These are phyloP conservation scores for Trifolium subterraneum DNA, from an alignment of 306 rosid genomes.

Conservation along the genomic window DNA sequence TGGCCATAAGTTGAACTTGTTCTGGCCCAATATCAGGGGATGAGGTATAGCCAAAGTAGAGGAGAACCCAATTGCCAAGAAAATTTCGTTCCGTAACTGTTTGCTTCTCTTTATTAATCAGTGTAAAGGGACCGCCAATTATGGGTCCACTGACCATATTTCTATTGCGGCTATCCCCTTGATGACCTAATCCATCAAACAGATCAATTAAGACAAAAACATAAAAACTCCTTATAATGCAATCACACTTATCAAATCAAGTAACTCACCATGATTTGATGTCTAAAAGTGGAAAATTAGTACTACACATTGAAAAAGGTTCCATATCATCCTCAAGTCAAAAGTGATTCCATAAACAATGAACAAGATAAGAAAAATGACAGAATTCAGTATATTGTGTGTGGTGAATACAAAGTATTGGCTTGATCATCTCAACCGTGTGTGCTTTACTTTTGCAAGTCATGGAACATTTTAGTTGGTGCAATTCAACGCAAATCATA, in stretches of 20 bases:
- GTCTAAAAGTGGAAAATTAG: slow-evolving; percentile 34
- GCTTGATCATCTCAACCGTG: slow-evolving; percentile 6
- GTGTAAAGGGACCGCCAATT: slow-evolving; percentile 89
- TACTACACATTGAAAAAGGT: slow-evolving; percentile 16
- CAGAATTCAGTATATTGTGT: slow-evolving; percentile 1
- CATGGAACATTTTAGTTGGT: slow-evolving; percentile 23
- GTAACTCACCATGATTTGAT: slow-evolving; percentile 31
- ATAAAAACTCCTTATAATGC: slow-evolving; percentile 1
- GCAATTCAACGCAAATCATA: slow-evolving; percentile 36
- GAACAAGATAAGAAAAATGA: not conserved
- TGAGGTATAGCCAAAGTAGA: slow-evolving; percentile 89
- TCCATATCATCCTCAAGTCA: slow-evolving; percentile 30
- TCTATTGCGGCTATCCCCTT: slow-evolving; percentile 41
- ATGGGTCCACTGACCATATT: slow-evolving; percentile 59
- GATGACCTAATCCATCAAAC: slow-evolving; percentile 62
- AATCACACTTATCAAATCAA: not conserved
- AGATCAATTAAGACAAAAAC: slow-evolving; percentile 36
- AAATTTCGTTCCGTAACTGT: slow-evolving; percentile 64
- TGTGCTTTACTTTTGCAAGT: slow-evolving; percentile 22
- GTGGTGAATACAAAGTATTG: not conserved
- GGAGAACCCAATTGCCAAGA: slow-evolving; percentile 83
- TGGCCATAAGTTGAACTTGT: slow-evolving; percentile 68
- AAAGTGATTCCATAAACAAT: slow-evolving; percentile 4
- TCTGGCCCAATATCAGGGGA: slow-evolving; percentile 96
- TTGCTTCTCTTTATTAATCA: slow-evolving; percentile 66